A percentile compares a stretch with the other conserved stretches of the same genome.
These are phyloP conservation scores for Cnidoscolus chayamansa DNA, from an alignment of 441 rosid species.

Conservation along the genomic window DNA sequence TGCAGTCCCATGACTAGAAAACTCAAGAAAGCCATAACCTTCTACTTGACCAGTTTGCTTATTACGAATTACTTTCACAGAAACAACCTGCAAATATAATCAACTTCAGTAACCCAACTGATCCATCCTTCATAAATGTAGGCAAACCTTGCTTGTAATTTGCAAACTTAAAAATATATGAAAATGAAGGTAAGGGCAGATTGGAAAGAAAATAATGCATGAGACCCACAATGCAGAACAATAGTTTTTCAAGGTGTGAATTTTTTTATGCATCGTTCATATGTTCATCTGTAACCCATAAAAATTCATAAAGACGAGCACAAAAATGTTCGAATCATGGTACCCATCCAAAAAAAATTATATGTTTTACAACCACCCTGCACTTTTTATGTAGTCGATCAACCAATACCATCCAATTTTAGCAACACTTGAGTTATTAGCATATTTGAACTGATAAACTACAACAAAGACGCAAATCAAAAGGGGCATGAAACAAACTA, in stretches of 20 bases:
- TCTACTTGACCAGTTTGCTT: conserved; percentile 58
- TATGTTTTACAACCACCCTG: too few relatives aligned
- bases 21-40: conserved; percentile 72
- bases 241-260: not conserved
- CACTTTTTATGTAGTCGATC: not conserved
- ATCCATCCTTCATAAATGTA: not conserved
- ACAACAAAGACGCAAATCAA: not conserved
- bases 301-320: too few relatives aligned
- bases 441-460: not conserved
- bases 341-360: not conserved
- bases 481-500: too few relatives aligned
- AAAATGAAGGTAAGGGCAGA: not conserved
- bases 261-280: too few relatives aligned
- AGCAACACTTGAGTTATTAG: not conserved
- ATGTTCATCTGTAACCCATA: too few relatives aligned
- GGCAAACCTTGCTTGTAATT: not conserved
- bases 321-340: not conserved
- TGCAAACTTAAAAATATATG: not conserved
- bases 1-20: conserved; percentile 45
- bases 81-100: conserved; percentile 38
- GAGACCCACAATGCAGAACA: not conserved
- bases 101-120: conserved; percentile 1
- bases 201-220: not conserved
- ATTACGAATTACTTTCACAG: conserved; percentile 65
- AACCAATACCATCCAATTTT: not conserved